phyloP scores from a whole-genome alignment of 352 stramenopile genomes.

The Thraustotheca clavata region DNA sequence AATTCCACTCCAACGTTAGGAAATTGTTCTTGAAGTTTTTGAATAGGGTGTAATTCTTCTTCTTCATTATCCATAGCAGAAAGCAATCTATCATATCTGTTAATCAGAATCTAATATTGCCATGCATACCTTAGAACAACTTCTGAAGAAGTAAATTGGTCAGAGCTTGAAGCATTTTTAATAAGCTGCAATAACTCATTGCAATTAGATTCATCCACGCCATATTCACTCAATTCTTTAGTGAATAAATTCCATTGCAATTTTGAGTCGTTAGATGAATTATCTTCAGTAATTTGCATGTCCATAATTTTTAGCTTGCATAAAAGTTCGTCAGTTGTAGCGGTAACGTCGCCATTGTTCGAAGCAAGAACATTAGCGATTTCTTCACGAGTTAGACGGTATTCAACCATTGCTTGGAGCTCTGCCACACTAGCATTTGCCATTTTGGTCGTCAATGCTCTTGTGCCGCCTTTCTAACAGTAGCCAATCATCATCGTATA shows the following conservation, averaged over 20 bases:
- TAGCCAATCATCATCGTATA: too few species aligned
- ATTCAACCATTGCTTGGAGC: constrained; percentile 10
- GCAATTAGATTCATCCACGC: not conserved
- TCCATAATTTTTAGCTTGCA: not conserved
- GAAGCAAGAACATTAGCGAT: constrained; percentile 3
- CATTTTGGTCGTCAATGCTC: too few species aligned
- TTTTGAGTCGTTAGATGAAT: not conserved
- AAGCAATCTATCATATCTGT: not conserved
- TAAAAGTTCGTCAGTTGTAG: constrained; percentile 8
- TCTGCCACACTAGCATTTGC: too few species aligned
- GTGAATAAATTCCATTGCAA: constrained; percentile 18
- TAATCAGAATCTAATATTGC: not conserved
- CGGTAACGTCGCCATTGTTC: not conserved
- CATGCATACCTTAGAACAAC: constrained; percentile 3
- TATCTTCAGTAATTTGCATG: not conserved
- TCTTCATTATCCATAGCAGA: not conserved
- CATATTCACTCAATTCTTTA: not conserved
- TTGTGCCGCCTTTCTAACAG: too few species aligned
- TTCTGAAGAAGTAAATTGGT: not conserved
- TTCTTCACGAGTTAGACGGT: not conserved
- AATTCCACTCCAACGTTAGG: not conserved
- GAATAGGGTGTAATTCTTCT: constrained; percentile 7
- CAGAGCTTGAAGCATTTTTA: not conserved
- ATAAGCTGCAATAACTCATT: constrained; percentile 1
- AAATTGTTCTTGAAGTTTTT: not conserved